Percentiles rank a stretch among this genome's conserved stretches.
Conservation (phyloP, 352 stramenopile species). For the Phytophthora ohioensis region DNA sequence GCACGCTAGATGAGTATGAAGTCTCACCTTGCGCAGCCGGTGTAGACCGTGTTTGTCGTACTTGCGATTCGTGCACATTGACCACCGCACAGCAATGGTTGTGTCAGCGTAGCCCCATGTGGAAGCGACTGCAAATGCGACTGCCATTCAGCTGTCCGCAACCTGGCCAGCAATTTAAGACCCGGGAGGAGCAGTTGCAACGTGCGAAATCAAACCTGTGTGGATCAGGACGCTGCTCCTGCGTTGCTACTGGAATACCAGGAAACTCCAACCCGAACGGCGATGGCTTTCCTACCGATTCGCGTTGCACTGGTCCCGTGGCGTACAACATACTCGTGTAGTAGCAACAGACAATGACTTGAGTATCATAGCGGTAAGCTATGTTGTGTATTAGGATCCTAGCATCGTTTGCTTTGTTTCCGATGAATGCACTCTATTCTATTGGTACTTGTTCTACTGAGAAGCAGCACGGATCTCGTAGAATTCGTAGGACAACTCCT, state of each 20-base stretch:
- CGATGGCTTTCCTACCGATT: constrained; percentile 74
- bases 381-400: no score
- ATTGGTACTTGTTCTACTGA: constrained; percentile 20
- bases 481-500: constrained; percentile 88
- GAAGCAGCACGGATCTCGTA: constrained; percentile 76
- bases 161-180: constrained; percentile 60
- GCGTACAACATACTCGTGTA: constrained; percentile 74
- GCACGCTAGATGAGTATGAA: constrained; percentile 79
- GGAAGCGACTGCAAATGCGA: constrained; percentile 70
- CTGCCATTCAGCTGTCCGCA: constrained; percentile 75
- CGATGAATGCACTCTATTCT: constrained; percentile 22
- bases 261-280: constrained; percentile 82
- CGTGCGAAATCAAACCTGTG: constrained; percentile 75
- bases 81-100: constrained; percentile 62
- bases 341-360: neutral
- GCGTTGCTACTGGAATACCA: constrained; percentile 57
- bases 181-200: constrained; percentile 69
- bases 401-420: neutral
- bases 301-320: constrained; percentile 66
- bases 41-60: constrained; percentile 68
- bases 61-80: constrained; percentile 78
- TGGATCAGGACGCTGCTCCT: constrained; percentile 77
- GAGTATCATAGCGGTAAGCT: no score
- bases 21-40: constrained; percentile 60
- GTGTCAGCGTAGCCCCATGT: constrained; percentile 66